phyloP scores from a whole-genome alignment of 208 protist species.

The Sergeia podlipaevii region DNA sequence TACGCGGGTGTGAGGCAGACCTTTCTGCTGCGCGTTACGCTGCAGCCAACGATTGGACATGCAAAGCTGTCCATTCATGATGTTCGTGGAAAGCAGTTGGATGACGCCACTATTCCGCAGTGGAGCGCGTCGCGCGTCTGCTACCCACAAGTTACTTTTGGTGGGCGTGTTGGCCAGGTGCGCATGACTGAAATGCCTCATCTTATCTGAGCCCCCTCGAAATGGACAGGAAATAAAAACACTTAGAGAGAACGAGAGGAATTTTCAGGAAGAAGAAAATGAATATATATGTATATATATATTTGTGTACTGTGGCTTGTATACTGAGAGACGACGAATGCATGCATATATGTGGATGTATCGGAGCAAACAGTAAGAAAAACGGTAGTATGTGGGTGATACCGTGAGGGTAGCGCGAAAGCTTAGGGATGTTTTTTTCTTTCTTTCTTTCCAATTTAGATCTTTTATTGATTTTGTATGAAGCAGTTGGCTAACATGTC shows the following conservation, averaged over 20 bases:
- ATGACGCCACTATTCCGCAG: slow-evolving; percentile 75
- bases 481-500: too few relatives aligned
- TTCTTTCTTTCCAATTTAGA: neutral
- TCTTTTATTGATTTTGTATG: slow-evolving; percentile 3
- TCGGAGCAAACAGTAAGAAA: too few relatives aligned
- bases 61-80: slow-evolving; percentile 82
- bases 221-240: too few relatives aligned
- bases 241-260: too few relatives aligned
- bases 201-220: slow-evolving; percentile 22
- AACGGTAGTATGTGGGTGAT: too few relatives aligned
- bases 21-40: slow-evolving; percentile 53
- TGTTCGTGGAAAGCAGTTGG: slow-evolving; percentile 48
- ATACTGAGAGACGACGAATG: too few relatives aligned
- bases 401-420: too few relatives aligned
- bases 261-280: too few relatives aligned
- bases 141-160: slow-evolving; percentile 86
- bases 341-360: too few relatives aligned
- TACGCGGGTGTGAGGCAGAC: slow-evolving; percentile 18
- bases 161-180: slow-evolving; percentile 66
- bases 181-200: slow-evolving; percentile 53
- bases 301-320: too few relatives aligned
- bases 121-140: slow-evolving; percentile 64
- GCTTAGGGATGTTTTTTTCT: slow-evolving; percentile 9
- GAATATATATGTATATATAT: too few relatives aligned
- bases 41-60: slow-evolving; percentile 42